Evolutionary conservation across 495 filamentous ascomycete genomes (phyloP), one percentile per base, ranked within the genome.

Genomic region (Aspergillus heteromorphus): DNA sequence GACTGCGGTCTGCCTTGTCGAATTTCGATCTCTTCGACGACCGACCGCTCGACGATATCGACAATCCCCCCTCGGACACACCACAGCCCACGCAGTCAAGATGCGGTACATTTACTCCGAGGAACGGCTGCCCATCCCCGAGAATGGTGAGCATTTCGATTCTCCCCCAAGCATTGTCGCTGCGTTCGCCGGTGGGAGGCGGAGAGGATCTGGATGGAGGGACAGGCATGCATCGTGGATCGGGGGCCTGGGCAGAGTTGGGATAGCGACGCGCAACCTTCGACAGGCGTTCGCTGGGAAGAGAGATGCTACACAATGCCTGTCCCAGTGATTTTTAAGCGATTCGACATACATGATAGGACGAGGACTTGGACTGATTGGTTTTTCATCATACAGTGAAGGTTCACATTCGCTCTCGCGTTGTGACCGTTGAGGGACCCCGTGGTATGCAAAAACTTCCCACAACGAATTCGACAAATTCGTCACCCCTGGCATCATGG

Each of bases 101-200:
- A 96, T 96, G 91, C 88, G 87, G 81, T 95, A 95, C 86, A 96
- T 97, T 80, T 90, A 97, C 82, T 92, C 88, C 69, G 79, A 88
- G 79, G 92, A 98, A 85, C 83, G 83, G 78, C 83, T 98, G 77
- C 81, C 82, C 65, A 88, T 98, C 74, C 93, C 95, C 59, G 89
- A 96, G 72, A 90, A 89, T 79, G 93, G 95, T 97, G 86, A 85
- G 91, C 63, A 58, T n/a, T 67, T 51, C 62, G 57, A 64, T 54
- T 48, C n/a, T 47, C 62, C 55, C 48, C 57, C 54, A 49, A 55
- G 48, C 56, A 55, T 57, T 25, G 42, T 49, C 43, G 40, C 49
- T 48, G 21, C 16, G 25, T 48, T 45, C 41, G 31, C 27, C 25
- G 36, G 42, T 45, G 23, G 25, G 17, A 25, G 25, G 19, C n/a